Evolutionary conservation across 75 land plant species (phyloP).

Genomic region (Cryptomeria japonica): DNA sequence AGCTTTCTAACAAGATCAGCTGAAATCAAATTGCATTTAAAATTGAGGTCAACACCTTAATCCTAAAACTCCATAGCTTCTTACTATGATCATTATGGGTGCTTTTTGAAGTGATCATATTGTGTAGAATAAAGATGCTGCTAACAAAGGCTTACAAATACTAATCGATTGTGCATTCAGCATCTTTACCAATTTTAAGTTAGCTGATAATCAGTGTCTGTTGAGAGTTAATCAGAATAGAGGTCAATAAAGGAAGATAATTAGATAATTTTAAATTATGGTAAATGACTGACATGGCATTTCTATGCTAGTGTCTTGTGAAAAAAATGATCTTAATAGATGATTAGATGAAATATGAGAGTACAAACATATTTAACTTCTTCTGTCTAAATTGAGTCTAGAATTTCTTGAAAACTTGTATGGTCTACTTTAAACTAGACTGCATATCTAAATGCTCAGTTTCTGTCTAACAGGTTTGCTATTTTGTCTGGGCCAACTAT

Average conservation of each 20-base stretch:
- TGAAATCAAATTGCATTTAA: too few species aligned
- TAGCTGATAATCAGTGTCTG: background rate
- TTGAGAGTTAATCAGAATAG: background rate
- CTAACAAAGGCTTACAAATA: background rate
- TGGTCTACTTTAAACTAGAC: background rate
- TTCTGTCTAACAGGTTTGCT: constrained; percentile 69
- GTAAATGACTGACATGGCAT: background rate
- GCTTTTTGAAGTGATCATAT: background rate
- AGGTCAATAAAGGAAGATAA: background rate
- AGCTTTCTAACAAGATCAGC: too few species aligned
- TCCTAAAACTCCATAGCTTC: background rate
- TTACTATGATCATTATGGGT: background rate
- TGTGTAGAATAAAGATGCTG: background rate
- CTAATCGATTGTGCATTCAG: background rate
- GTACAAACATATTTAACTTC: background rate
- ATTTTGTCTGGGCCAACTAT: constrained; percentile 94
- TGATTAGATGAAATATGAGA: background rate
- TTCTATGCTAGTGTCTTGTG: background rate
- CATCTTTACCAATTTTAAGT: background rate
- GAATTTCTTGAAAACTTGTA: background rate
- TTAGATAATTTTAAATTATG: background rate
- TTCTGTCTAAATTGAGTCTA: background rate
- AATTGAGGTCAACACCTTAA: too few species aligned
- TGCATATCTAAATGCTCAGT: constrained; percentile 3
- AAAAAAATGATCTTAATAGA: background rate